Base-by-base conservation (phyloP, 2,329 filamentous ascomycete species). In the Xylariaceae sp. region DNA sequence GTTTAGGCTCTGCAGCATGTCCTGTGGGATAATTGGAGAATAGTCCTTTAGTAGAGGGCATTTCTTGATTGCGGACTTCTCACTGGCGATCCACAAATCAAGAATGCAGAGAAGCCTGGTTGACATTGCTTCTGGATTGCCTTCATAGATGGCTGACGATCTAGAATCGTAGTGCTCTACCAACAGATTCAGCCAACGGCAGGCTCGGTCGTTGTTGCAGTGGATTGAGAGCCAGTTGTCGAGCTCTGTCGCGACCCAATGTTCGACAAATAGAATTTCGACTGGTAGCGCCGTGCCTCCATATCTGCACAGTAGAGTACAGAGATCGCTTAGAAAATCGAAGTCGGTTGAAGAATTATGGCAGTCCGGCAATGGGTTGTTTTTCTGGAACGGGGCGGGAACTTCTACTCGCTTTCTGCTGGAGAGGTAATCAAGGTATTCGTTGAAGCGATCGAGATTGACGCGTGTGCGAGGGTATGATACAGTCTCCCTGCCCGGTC, bases 71-170 rank as follows among this genome's bases (percentile, higher is more conserved):
- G 67, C 65, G 2, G 59, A 56, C 32, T 57, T 67, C 39, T 82
- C 76, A 19, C 68, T 64, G 0, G 68, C 70, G 6, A 73, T 48
- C 77, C 77, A 82, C 0, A 81, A 49, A 34, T 80, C 73, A 3
- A 76, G 43, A 0, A 72, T 44, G 0, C 67, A 72, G 1, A 82
- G 58, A 3, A 76, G 36, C 68, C 78, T 77, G 4, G 65, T 39
- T 0, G 77, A 81, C 1, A 58, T 44, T 0, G 52, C 54, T 38
- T 71, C 64, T 0, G 75, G 67, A 2, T 37, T 40, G 8, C 4
- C 11, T 4, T 13, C 13, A 11, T 40, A 37, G 8, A 32, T 3
- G 3, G 0, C 0, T 11, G 14, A 1, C 12, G 35, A 34, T 8
- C 2, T 8, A 6, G 4, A 8, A 19, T 37, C 24, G 16, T 40